Percentiles rank a stretch among this genome's conserved stretches.
These are phyloP conservation scores for Mycena capillaripes DNA, from an alignment of 768 basidiomycete species.

Conservation along the genomic window DNA sequence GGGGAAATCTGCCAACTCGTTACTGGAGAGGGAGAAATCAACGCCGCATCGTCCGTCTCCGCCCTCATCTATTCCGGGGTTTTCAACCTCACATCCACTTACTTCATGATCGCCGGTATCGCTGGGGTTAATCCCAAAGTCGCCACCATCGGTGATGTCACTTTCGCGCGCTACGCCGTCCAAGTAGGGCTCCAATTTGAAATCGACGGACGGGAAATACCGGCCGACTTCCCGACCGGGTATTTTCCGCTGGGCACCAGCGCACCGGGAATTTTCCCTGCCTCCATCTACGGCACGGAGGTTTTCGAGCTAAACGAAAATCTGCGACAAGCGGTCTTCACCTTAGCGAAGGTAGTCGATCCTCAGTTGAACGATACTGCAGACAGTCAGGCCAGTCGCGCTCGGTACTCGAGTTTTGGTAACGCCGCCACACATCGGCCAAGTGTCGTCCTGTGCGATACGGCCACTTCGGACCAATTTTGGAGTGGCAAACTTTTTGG, in stretches of 20 bases:
- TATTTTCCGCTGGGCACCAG: slow-evolving; percentile 50
- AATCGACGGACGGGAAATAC: slow-evolving; percentile 57
- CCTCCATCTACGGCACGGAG: slow-evolving; percentile 57
- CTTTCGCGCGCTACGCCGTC: slow-evolving; percentile 54
- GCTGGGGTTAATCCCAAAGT: slow-evolving; percentile 56
- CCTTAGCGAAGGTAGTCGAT: too few relatives aligned
- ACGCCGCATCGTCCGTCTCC: slow-evolving; percentile 53
- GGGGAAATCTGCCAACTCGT: slow-evolving; percentile 54
- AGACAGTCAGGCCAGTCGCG: slow-evolving; percentile 48
- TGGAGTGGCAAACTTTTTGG: slow-evolving; percentile 52
- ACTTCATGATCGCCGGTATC: slow-evolving; percentile 59
- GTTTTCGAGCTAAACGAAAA: slow-evolving; percentile 60
- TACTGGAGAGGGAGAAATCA: slow-evolving; percentile 61
- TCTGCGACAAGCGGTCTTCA: too few relatives aligned
- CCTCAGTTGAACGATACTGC: slow-evolving; percentile 44
- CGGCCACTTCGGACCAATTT: slow-evolving; percentile 53
- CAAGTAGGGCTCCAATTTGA: slow-evolving; percentile 56
- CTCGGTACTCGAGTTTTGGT: slow-evolving; percentile 48
- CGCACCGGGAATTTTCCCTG: slow-evolving; percentile 44
- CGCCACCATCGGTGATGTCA: slow-evolving; percentile 53
- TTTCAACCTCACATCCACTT: slow-evolving; percentile 55
- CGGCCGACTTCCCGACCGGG: slow-evolving; percentile 49
- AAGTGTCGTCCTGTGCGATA: slow-evolving; percentile 52
- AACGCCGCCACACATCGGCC: slow-evolving; percentile 45
- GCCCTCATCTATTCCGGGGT: slow-evolving; percentile 47